phyloP scores from a whole-genome alignment of 2,329 filamentous ascomycete genomes.

The Mollisia scopiformis region DNA sequence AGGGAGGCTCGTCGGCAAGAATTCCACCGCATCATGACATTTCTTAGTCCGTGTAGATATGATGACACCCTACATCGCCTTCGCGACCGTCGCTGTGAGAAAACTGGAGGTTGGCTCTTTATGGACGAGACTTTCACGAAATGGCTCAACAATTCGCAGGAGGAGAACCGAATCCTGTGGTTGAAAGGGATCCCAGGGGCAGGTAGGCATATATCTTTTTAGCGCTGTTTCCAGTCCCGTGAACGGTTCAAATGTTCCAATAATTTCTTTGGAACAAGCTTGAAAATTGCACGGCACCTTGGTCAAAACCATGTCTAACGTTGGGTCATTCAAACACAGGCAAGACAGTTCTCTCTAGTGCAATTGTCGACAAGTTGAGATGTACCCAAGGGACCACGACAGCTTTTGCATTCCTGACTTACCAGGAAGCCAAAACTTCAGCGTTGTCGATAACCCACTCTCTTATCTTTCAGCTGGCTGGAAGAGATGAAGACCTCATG shows the following conservation, averaged over 20 bases:
- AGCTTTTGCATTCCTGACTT: constrained; percentile 5
- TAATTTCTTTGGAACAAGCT: neutral
- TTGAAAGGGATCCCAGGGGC: constrained; percentile 9
- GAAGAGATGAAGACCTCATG: constrained; percentile 1
- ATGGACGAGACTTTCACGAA: constrained; percentile 5
- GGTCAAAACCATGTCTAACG: neutral
- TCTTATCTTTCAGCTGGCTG: constrained; percentile 4
- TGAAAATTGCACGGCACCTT: constrained; percentile 2
- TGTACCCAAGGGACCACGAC: neutral
- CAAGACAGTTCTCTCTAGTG: constrained; percentile 9
- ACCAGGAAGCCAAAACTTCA: neutral
- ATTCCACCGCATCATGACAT: neutral
- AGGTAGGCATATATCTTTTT: neutral
- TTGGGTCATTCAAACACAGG: neutral
- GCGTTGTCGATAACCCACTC: constrained; percentile 9
- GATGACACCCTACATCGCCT: neutral
- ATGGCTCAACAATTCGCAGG: constrained; percentile 1
- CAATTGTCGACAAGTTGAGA: neutral
- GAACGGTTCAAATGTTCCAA: neutral
- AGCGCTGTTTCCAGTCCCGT: neutral
- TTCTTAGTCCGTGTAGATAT: neutral
- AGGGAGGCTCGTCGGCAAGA: neutral
- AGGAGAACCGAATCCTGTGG: neutral
- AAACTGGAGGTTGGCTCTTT: constrained; percentile 3
- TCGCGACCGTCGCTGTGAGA: neutral